Percentiles rank a stretch among this genome's conserved stretches.
These are phyloP conservation scores for Chaetomium cochliodes DNA, from an alignment of 495 filamentous ascomycete species.

Conservation along the genomic window DNA sequence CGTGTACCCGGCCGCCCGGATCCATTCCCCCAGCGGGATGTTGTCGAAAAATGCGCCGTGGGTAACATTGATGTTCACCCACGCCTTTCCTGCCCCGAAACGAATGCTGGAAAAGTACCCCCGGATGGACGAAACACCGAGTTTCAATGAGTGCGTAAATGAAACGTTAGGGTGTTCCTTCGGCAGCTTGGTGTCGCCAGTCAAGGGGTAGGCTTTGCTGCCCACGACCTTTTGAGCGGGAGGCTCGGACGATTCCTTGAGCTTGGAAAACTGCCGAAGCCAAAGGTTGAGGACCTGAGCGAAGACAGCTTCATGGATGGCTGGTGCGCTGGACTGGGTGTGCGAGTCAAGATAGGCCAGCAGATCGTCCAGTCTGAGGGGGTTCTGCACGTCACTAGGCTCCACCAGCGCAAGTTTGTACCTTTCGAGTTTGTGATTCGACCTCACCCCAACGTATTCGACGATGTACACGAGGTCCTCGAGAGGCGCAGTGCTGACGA, in stretches of 20 bases:
- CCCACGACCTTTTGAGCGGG: neutral
- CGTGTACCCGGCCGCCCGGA: neutral
- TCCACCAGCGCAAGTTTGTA: neutral
- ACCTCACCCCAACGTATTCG: neutral
- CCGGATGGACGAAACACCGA: neutral
- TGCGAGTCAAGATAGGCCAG: neutral
- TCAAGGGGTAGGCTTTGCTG: neutral
- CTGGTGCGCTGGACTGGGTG: neutral
- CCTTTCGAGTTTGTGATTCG: neutral
- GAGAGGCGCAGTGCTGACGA: neutral
- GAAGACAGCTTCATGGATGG: neutral
- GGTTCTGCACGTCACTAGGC: neutral
- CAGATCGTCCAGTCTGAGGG: neutral
- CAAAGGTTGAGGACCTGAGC: neutral
- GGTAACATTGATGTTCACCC: neutral
- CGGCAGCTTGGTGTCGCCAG: neutral
- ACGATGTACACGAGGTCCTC: neutral
- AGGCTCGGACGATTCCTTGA: neutral
- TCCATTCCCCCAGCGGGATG: neutral
- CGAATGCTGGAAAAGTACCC: conserved; percentile 2
- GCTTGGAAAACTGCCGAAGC: conserved; percentile 1
- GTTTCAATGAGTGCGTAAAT: neutral
- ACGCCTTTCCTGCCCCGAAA: neutral
- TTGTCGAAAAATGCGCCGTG: neutral
- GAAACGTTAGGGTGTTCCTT: neutral